These are phyloP conservation scores for Tetracladium setigerum DNA, from an alignment of 495 filamentous ascomycete genomes.

Conservation along the genomic window DNA sequence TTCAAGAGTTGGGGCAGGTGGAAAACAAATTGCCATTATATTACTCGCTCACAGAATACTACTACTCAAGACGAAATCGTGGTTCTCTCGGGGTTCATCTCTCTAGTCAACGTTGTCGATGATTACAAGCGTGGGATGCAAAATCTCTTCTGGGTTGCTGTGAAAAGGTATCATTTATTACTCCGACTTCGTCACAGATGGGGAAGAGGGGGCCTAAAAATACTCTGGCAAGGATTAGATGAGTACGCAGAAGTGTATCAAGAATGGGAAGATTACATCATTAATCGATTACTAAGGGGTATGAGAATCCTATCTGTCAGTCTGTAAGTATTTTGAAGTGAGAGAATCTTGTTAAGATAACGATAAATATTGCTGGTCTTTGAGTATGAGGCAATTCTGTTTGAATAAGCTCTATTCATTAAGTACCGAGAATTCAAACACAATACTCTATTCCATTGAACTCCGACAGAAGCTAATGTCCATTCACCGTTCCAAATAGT, in stretches of 20 bases:
- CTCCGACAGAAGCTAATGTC: neutral
- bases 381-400: neutral
- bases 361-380: slow-evolving; percentile 55
- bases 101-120: no score
- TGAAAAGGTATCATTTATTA: slow-evolving; percentile 3
- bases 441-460: no score
- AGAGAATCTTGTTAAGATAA: slow-evolving; percentile 86
- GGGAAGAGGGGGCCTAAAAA: slow-evolving; percentile 62
- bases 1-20: no score
- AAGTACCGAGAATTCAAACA: no score
- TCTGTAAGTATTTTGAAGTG: slow-evolving; percentile 75
- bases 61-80: no score
- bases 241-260: slow-evolving; percentile 76
- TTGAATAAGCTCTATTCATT: no score
- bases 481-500: neutral
- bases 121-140: slow-evolving; percentile 53
- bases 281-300: slow-evolving; percentile 64
- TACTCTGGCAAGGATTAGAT: slow-evolving; percentile 68
- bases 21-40: no score
- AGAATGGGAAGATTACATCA: slow-evolving; percentile 69
- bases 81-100: no score
- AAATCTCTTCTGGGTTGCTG: slow-evolving; percentile 67
- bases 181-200: neutral
- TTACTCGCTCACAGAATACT: no score
- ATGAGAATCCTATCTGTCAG: slow-evolving; percentile 73